Conservation (phyloP, 192 early-diverging fungal species). For the Funneliformis geosporum region DNA sequence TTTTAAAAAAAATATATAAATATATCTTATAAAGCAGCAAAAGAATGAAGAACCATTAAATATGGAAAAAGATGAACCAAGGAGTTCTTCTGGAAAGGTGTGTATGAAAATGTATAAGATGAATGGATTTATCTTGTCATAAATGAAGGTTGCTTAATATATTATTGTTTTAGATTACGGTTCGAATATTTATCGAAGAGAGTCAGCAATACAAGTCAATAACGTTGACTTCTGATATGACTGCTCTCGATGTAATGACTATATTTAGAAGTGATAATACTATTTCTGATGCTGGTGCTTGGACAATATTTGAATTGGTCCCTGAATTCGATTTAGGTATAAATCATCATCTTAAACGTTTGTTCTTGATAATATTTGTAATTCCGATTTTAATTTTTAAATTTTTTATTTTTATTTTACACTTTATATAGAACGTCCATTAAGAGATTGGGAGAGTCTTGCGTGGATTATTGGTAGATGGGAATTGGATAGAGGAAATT, state of each 20-base stretch:
- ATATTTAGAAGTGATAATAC: slow-evolving; percentile 45
- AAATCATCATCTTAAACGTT: background rate
- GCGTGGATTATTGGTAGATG: slow-evolving; percentile 81
- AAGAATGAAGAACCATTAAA: background rate
- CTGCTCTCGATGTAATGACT: slow-evolving; percentile 69
- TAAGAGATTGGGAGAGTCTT: slow-evolving; percentile 91
- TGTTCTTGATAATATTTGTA: background rate
- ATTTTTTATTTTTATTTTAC: background rate
- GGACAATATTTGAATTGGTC: slow-evolving; percentile 91
- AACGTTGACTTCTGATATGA: slow-evolving; percentile 72
- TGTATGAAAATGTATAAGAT: too few relatives aligned
- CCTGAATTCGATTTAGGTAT: slow-evolving; percentile 78
- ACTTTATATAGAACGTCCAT: slow-evolving; percentile 67
- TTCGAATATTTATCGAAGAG: slow-evolving; percentile 87
- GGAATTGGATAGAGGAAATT: slow-evolving; percentile 77
- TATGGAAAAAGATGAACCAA: background rate
- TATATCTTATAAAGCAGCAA: background rate
- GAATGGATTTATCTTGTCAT: background rate
- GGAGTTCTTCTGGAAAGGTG: background rate
- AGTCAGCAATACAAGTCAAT: slow-evolving; percentile 74
- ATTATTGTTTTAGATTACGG: slow-evolving; percentile 50
- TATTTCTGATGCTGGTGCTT: slow-evolving; percentile 59
- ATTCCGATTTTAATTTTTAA: background rate
- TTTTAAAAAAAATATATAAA: too few relatives aligned
- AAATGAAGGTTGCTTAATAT: background rate